These are phyloP conservation scores for Penicillium paneum DNA, from an alignment of 2,329 filamentous ascomycete species.

Conservation along the genomic window DNA sequence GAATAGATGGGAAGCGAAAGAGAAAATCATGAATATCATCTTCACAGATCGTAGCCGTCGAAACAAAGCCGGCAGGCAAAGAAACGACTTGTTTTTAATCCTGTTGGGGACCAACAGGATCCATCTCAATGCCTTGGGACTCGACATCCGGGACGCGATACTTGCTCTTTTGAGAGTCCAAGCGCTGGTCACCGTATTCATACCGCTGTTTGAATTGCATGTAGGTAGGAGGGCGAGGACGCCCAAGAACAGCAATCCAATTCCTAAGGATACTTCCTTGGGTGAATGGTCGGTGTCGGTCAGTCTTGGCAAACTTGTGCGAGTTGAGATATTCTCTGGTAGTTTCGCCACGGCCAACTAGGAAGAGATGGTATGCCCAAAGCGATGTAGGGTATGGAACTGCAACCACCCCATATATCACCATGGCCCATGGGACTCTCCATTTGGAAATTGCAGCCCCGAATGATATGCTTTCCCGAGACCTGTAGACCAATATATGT, in stretches of 20 bases:
- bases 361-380: slow-evolving; percentile 83
- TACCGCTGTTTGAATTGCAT: slow-evolving; percentile 79
- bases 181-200: slow-evolving; percentile 76
- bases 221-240: slow-evolving; percentile 83
- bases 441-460: slow-evolving; percentile 64
- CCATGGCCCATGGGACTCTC: slow-evolving; percentile 81
- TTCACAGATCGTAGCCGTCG: slow-evolving; percentile 19
- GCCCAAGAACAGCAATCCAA: slow-evolving; percentile 74
- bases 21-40: slow-evolving; percentile 19
- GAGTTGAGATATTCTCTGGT: slow-evolving; percentile 95
- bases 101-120: slow-evolving; percentile 49
- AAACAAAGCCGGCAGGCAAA: slow-evolving; percentile 10
- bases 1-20: slow-evolving; percentile 3
- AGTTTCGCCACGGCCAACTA: slow-evolving; percentile 87
- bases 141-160: slow-evolving; percentile 49
- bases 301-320: slow-evolving; percentile 89
- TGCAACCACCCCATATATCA: slow-evolving; percentile 73
- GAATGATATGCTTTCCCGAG: slow-evolving; percentile 64
- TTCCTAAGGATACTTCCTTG: slow-evolving; percentile 74
- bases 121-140: slow-evolving; percentile 68
- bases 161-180: slow-evolving; percentile 60
- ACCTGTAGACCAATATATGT: slow-evolving; percentile 72
- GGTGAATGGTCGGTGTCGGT: slow-evolving; percentile 86
- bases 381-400: slow-evolving; percentile 79
- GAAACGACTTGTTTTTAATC: slow-evolving; percentile 15